These are phyloP conservation scores for Aureobasidium melanogenum DNA, from an alignment of 2,329 filamentous ascomycete species.

Conservation along the genomic window DNA sequence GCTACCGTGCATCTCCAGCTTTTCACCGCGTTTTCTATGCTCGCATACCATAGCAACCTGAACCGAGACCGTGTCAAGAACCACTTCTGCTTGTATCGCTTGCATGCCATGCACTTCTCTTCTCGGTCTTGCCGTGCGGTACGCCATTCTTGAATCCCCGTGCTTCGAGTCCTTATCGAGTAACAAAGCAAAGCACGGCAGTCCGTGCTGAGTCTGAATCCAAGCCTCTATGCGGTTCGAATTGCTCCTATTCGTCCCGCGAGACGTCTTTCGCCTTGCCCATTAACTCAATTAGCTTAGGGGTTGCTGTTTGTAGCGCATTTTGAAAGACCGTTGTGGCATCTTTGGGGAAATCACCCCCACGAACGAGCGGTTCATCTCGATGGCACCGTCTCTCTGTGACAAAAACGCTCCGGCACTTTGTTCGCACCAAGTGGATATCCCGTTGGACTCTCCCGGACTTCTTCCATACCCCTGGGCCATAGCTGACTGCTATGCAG, in stretches of 20 bases:
- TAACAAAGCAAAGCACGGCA: not conserved
- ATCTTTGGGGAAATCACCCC: not conserved
- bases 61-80: constrained; percentile 1
- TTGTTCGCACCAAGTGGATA: constrained; percentile 6
- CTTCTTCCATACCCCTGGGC: constrained; percentile 1
- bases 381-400: constrained; percentile 1
- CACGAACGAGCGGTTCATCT: constrained; percentile 2
- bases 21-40: not conserved
- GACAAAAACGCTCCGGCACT: constrained; percentile 6
- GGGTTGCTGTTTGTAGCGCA: not conserved
- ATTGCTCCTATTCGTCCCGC: not conserved
- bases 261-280: not conserved
- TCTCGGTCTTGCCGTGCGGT: constrained; percentile 4
- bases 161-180: constrained; percentile 1
- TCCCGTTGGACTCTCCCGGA: constrained; percentile 1
- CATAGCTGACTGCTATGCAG: not conserved
- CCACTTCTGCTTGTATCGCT: not conserved
- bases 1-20: not conserved
- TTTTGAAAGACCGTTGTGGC: not conserved
- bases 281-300: not conserved
- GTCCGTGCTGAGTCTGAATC: not conserved
- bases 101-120: not conserved
- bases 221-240: not conserved
- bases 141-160: not conserved
- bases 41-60: not conserved